Evolutionary conservation across 2,329 filamentous ascomycete genomes (phyloP), one percentile per base, ranked within the genome.

Genomic region (Penicillium sp.): DNA sequence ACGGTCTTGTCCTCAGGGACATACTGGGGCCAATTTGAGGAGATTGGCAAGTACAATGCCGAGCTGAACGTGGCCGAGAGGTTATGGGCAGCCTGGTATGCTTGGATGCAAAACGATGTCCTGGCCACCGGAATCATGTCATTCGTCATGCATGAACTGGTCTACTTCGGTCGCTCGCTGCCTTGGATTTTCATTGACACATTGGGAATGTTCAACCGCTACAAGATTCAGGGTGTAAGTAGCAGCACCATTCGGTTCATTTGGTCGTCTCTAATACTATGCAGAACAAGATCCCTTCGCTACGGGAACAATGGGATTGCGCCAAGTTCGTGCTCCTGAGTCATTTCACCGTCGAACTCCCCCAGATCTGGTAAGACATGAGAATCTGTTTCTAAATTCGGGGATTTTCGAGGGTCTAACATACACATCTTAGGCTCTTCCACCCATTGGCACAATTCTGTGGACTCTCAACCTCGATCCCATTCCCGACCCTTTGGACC

Each of bases 51-150:
- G 65, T 85, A 85, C 82, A 94, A 96, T 84, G 84, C 95, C 57
- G 86, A 92, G 67, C 86, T 99, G 71, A 97, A 91, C 77, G 82
- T 91, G 63, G 80, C 87, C 71, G 94, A 99, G 83, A 88, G 88
- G 72, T 82, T 96, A 66, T 99, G 94, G 94, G 89, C 90, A 77
- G 87, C 92, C 41, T 97, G 92, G 93, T 99, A 99, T 76, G 85
- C 93, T 17, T 99, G 88, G 84, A 96, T 97, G 89, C 91, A 96
- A 76, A 99, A 99, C 76, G 94, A 99, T 79, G 88, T 90, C 54
- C 87, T 99, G 62, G 94, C 94, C 59, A 99, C 94, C 4, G 94
- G 94, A 60, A 94, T 99, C 80, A 89, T 97, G 90, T 96, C 92
- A 70, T 99, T 99, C 76, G 78, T 89, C 67, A 91, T 97, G 86